A percentile compares a stretch with the other conserved stretches of the same genome.
These are phyloP conservation scores for Neurospora sublineolata DNA, from an alignment of 495 filamentous ascomycete genomes.

Conservation along the genomic window DNA sequence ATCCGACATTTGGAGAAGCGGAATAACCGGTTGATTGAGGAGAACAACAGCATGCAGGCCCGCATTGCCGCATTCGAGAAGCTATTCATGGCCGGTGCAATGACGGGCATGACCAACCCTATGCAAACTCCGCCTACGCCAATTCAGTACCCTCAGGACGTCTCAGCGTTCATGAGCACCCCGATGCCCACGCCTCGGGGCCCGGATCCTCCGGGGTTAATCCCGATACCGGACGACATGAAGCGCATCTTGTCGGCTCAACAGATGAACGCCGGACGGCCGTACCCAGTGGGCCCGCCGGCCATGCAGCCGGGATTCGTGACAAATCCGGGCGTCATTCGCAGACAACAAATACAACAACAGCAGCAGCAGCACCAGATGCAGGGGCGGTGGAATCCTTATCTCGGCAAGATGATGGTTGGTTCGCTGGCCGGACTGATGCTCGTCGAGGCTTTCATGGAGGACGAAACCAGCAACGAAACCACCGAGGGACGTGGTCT, in stretches of 20 bases:
- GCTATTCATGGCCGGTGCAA: conserved; percentile 48
- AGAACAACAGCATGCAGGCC: conserved; percentile 64
- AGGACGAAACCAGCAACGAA: conserved; percentile 44
- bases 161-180: conserved; percentile 18
- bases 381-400: conserved; percentile 34
- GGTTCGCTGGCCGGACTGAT: conserved; percentile 84
- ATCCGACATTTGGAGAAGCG: conserved; percentile 87
- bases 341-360: conserved; percentile 32
- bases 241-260: conserved; percentile 50
- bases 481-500: conserved; percentile 57
- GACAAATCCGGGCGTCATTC: conserved; percentile 25
- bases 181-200: conserved; percentile 21
- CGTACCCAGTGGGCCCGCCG: conserved; percentile 29
- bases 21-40: conserved; percentile 67
- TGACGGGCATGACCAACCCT: conserved; percentile 33
- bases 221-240: conserved; percentile 67
- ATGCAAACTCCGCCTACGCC: conserved; percentile 36
- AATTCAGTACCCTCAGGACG: conserved; percentile 35
- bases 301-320: conserved; percentile 21
- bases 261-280: conserved; percentile 27
- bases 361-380: conserved; percentile 20
- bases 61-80: conserved; percentile 59
- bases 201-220: conserved; percentile 51
- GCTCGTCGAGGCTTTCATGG: conserved; percentile 67
- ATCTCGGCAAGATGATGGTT: conserved; percentile 71